phyloP scores from a whole-genome alignment of 805 yeast species.

The Jamesozyma piceae region DNA sequence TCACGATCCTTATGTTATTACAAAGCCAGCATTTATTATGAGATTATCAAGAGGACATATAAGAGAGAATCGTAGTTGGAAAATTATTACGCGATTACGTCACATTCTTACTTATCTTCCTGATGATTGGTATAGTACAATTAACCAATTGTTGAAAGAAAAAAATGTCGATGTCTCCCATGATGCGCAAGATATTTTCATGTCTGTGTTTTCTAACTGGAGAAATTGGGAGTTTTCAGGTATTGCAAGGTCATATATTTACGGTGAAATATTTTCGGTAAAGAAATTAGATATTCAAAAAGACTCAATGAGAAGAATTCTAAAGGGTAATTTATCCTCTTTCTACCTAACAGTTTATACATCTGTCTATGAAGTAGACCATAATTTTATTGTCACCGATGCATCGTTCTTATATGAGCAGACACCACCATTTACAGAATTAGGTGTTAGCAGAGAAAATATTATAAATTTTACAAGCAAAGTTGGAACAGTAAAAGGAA shows the following conservation, averaged over 20 bases:
- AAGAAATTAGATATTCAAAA: conserved; percentile 7
- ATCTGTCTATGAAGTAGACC: conserved; percentile 18
- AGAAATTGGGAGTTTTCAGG: conserved; percentile 83
- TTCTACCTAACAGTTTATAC: conserved; percentile 21
- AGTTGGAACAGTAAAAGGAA: conserved; percentile 20
- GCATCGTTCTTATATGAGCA: conserved; percentile 14
- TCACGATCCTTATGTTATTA: conserved; percentile 82
- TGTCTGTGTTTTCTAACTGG: conserved; percentile 63
- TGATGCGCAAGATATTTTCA: conserved; percentile 46
- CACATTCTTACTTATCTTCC: conserved; percentile 62
- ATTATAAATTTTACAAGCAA: conserved; percentile 17
- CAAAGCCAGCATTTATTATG: conserved; percentile 77
- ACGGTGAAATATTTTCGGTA: conserved; percentile 40
- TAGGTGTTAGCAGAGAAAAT: conserved; percentile 10
- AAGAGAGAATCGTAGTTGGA: conserved; percentile 81
- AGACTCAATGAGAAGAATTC: conserved; percentile 8
- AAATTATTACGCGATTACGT: conserved; percentile 65
- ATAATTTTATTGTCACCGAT: conserved; percentile 18
- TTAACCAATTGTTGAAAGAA: conserved; percentile 19
- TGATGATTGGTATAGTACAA: conserved; percentile 33
- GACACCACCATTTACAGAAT: conserved; percentile 9
- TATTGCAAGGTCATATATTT: conserved; percentile 47
- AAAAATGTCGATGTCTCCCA: conserved; percentile 38
- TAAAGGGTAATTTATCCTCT: conserved; percentile 15
- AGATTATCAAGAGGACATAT: conserved; percentile 66